Evolutionary conservation across 2,329 filamentous ascomycete species (phyloP), one percentile per base, ranked within the genome.

Genomic region (Diplodia seriata): DNA sequence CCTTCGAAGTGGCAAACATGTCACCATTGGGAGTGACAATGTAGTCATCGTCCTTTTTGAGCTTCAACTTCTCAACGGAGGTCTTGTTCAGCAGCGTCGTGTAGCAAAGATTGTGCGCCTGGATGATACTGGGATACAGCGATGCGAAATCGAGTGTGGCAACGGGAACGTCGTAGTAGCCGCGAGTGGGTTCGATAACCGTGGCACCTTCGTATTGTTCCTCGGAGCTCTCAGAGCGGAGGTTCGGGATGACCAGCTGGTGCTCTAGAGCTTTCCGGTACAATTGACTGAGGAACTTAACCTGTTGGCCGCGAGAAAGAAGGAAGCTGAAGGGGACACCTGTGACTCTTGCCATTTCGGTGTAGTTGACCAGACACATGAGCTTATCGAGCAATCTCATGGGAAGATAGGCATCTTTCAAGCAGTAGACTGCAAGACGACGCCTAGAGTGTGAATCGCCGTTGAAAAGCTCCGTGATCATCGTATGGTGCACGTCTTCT

Each of bases 311-410:
- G 76, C 94, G 89, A 29, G 95, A 89, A 1, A 99, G 86, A 54
- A 99, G 85, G 76, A 91, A 97, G 76, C 97, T 98, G 84, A 99
- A 99, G 0, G 95, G 95, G 4, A 99, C 94, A 73, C 95, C 95
- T 31, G 96, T 99, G 80, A 99, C 95, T 87, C 95, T 95, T 68
- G 95, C 94, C 95, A 99, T 99, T 81, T 99, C 95, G 0, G 95
- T 98, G 76, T 98, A 98, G 78, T 99, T 99, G 80, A 97, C 91
- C n/a, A 99, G 84, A 80, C 95, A 98, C 76, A 97, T 98, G 31
- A 99, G 85, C 79, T 99, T 99, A 76, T 99, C 95, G 89, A 99
- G 94, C 63, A 99, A 81, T 69, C 96, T 85, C 76, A 98, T 94
- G 1, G 95, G 95, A 3, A 99, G 85, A 74, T 97, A 99, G 0